phyloP scores from a whole-genome alignment of 176 grass and related monocot species.

The Echinochloa phyllopogon region DNA sequence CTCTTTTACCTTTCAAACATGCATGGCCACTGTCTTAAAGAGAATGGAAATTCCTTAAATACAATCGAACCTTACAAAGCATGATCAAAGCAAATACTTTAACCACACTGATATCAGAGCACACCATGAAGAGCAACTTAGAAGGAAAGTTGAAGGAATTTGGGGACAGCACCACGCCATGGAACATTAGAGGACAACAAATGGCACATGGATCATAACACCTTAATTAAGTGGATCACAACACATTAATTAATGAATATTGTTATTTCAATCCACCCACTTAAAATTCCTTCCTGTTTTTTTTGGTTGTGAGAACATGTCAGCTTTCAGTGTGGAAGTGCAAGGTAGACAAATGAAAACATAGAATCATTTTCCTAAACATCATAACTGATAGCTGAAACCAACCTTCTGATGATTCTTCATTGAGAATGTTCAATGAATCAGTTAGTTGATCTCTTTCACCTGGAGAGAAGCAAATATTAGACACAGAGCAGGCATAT shows the following conservation, averaged over 20 bases:
- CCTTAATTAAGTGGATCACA: too few species aligned
- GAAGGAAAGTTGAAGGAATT: background rate
- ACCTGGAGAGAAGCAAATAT: background rate
- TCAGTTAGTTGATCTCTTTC: background rate
- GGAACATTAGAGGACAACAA: background rate
- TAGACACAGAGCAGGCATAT: background rate
- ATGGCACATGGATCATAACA: too few species aligned
- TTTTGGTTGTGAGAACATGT: background rate
- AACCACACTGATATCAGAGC: background rate
- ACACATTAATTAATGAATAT: background rate
- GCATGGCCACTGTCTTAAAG: background rate
- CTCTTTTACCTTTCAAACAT: background rate
- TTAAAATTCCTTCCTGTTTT: background rate
- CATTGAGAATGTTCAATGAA: background rate
- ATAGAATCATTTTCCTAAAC: background rate
- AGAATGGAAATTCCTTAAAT: background rate
- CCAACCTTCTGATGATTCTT: slow-evolving; percentile 24
- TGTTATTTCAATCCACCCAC: background rate
- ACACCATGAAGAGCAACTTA: background rate
- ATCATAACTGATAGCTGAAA: background rate
- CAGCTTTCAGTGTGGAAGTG: background rate
- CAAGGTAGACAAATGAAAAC: background rate
- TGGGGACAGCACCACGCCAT: background rate
- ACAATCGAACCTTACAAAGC: background rate
- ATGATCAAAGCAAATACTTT: background rate